Evolutionary conservation across 2,329 filamentous ascomycete species (phyloP), one percentile per base, ranked within the genome.

Genomic region (Penicillium oxalicum): DNA sequence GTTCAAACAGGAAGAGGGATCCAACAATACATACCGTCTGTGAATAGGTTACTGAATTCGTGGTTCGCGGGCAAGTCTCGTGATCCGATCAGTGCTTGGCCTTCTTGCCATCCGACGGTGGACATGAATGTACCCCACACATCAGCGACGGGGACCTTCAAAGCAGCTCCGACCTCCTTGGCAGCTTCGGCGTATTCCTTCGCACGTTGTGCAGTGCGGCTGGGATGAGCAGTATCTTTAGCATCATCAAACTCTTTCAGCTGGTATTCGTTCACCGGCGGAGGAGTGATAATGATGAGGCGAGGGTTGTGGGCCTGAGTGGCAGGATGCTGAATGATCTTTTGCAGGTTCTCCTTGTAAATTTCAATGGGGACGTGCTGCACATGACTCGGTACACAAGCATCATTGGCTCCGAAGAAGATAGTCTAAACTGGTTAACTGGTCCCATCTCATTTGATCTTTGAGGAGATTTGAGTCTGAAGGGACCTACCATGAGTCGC

Each of bases 371-470:
- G 81, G 6, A 97, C 80, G 66, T 91, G 83, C 69, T 97, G 93
- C 8, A 75, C 74, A 44, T 81, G 82, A 34, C 79, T 72, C 3
- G 82, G 78, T 3, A 94, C 68, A 47, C 83, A 83, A 3, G 91
- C 85, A 69, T 97, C 93, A 65, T 98, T 97, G 58, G 93, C 88
- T 13, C 93, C 93, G 51, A 96, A 83, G 56, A 95, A 84, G 50
- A 95, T 71, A 35, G 86, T 74, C 86, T 90, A 49, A 28, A 4
- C 2, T 29, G 33, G 39, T 54, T 25, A 56, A 46, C 45, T 28
- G 26, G 32, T 7, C 12, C 18, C 12, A 24, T 39, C 8, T 28
- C 3, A 29, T 7, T 12, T 6, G 25, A 25, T 12, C n/a, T 41
- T 7, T 8, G 3, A 18, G 25, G 1, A 6, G 34, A 18, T 18